Evolutionary conservation across 2,329 filamentous ascomycete genomes (phyloP).

Genomic region (Periconia digitata): DNA sequence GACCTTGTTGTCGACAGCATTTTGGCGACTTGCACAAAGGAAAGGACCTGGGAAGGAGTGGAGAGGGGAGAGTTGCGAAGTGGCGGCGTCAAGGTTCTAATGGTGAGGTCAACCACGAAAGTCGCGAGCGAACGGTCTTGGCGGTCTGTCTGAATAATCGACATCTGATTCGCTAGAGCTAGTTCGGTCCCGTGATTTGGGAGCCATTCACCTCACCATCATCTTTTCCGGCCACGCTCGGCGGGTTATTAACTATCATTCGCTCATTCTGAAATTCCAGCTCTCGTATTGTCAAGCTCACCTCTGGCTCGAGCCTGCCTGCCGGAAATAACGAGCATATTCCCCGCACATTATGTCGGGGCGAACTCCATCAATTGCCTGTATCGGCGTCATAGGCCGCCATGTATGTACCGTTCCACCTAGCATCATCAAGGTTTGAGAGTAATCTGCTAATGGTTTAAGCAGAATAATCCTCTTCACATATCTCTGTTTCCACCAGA

Average conservation of each 20-base stretch:
- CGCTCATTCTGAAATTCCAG: constrained; percentile 4
- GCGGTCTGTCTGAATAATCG: constrained; percentile 21
- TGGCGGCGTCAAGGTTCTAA: constrained; percentile 32
- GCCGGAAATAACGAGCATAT: not conserved
- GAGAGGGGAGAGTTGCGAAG: constrained; percentile 36
- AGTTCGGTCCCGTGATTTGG: constrained; percentile 1
- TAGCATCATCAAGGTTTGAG: not conserved
- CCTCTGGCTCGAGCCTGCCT: not conserved
- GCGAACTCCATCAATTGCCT: constrained; percentile 75
- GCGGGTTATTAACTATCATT: constrained; percentile 17
- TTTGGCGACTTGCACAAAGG: constrained; percentile 36
- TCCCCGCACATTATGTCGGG: constrained; percentile 41
- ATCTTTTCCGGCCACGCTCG: constrained; percentile 26
- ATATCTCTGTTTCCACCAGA: constrained; percentile 82
- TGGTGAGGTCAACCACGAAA: constrained; percentile 36
- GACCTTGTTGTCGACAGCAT: constrained; percentile 57
- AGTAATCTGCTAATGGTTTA: not conserved
- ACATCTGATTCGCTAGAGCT: constrained; percentile 35
- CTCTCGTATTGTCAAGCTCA: not conserved
- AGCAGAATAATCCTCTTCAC: constrained; percentile 92
- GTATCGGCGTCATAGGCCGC: constrained; percentile 90
- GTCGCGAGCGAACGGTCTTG: constrained; percentile 19
- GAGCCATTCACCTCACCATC: constrained; percentile 19
- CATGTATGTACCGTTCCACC: constrained; percentile 61
- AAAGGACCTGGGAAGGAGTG: constrained; percentile 38